Base-by-base conservation (phyloP, 2,329 filamentous ascomycete genomes). In the Trichophaea hybrida region DNA sequence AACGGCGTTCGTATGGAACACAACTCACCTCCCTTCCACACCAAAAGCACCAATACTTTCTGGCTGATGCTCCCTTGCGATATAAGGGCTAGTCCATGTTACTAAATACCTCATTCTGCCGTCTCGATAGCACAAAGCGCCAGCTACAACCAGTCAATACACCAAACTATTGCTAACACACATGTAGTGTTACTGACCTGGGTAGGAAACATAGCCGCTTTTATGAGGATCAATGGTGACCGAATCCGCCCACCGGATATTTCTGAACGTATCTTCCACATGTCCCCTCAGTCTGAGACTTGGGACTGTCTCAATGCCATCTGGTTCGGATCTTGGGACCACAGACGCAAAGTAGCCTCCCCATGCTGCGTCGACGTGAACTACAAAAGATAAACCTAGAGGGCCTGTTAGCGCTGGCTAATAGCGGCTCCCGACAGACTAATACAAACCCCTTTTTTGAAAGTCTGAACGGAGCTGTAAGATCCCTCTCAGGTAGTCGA, bases 171-270 rank as follows among this genome's bases (percentile, higher is more conserved):
- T 10, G 10, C 10, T 15, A 43, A 4, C 38, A 43, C 37, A 40
- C 10, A 15, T 10, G 38, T 10, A 43, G 10, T 15, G 38, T 43
- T 10, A 43, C 10, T 53, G 17, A 24, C 24, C 74, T 0, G 75
- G 75, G 58, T 77, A 77, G 0, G 73, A 73, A 32, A 76, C 74
- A 46, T 77, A 76, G 0, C 74, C 75, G 1, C 73, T 70, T 59
- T 77, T 77, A 60, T 77, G 74, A 0, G 75, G 75, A 59, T 78
- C 75, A 5, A 77, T 72, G 0, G 75, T 77, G 35, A 76, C 73
- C 0, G 73, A 75, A 64, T 77, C 75, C 1, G n/a, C 15, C 31
- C 31, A 12, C 13, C 15, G 12, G 6, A 53, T 53, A 12, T 35
- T 8, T 13, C 13, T n/a, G 31, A 13, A 35, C 15, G 50, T 13